Evolutionary conservation across 805 yeast genomes (phyloP).

Genomic region (Ogataea glucozyma): DNA sequence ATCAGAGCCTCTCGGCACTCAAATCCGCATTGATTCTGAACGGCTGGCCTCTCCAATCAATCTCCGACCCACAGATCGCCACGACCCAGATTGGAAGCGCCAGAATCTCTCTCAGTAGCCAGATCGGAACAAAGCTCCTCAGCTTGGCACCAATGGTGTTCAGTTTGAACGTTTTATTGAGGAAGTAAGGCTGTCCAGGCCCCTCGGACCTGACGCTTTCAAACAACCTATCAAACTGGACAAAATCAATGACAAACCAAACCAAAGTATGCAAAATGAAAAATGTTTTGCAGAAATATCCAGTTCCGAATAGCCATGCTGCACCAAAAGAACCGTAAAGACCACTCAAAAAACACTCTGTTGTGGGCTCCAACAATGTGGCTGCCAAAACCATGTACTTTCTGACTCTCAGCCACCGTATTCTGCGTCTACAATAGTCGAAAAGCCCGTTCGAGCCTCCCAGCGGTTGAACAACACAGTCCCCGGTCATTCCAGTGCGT

Average conservation of each 20-base stretch:
- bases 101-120: slow-evolving; percentile 69
- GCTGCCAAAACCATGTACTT: slow-evolving; percentile 87
- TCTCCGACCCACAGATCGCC: slow-evolving; percentile 76
- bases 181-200: slow-evolving; percentile 8
- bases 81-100: slow-evolving; percentile 84
- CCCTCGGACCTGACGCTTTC: slow-evolving; percentile 17
- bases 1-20: slow-evolving; percentile 62
- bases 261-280: slow-evolving; percentile 53
- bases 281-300: slow-evolving; percentile 36
- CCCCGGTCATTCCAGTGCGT: slow-evolving; percentile 76
- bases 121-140: slow-evolving; percentile 40
- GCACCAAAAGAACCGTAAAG: slow-evolving; percentile 62
- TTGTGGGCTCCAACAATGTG: slow-evolving; percentile 81
- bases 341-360: slow-evolving; percentile 74
- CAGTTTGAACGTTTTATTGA: slow-evolving; percentile 28
- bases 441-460: slow-evolving; percentile 39
- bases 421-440: slow-evolving; percentile 68
- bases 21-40: slow-evolving; percentile 72
- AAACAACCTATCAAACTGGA: slow-evolving; percentile 52
- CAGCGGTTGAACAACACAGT: slow-evolving; percentile 76
- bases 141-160: slow-evolving; percentile 49
- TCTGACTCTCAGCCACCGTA: slow-evolving; percentile 84
- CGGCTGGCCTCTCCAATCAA: slow-evolving; percentile 79
- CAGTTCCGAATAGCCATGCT: slow-evolving; percentile 45
- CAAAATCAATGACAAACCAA: slow-evolving; percentile 69